Percentiles rank a stretch among this genome's conserved stretches.
Evolutionary conservation across 2,329 filamentous ascomycete genomes (phyloP).

Genomic region (Fusarium sp.): DNA sequence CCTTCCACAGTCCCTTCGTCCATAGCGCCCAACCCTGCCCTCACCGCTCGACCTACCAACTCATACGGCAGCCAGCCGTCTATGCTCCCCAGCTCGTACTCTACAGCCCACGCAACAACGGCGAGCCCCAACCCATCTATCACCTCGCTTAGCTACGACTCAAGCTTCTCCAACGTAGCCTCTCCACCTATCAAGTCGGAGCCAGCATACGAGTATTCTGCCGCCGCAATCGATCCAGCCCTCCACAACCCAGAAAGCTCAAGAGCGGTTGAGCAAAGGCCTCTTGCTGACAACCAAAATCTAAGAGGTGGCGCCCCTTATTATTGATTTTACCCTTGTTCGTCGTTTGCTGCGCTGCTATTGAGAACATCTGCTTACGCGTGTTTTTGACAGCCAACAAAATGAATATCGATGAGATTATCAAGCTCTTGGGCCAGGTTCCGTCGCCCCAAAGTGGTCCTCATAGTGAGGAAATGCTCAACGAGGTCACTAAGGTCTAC

Average conservation of each 20-base stretch:
- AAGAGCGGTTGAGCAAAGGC: conserved; percentile 46
- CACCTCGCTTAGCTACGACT: conserved; percentile 49
- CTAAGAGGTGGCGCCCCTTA: conserved; percentile 63
- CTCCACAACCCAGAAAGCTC: conserved; percentile 58
- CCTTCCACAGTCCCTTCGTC: conserved; percentile 44
- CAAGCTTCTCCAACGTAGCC: conserved; percentile 48
- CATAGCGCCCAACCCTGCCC: conserved; percentile 39
- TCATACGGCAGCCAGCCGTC: conserved; percentile 60
- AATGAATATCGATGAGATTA: conserved; percentile 79
- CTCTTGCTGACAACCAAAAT: conserved; percentile 51
- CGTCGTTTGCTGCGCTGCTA: conserved; percentile 45
- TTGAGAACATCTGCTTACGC: conserved; percentile 49
- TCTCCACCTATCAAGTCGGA: conserved; percentile 53
- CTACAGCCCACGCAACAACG: conserved; percentile 49
- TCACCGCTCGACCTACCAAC: conserved; percentile 49
- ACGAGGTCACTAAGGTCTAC: conserved; percentile 78
- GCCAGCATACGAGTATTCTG: conserved; percentile 64
- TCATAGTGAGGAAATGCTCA: conserved; percentile 63
- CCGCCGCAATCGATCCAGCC: conserved; percentile 73
- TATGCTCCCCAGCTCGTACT: conserved; percentile 58
- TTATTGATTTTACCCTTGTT: conserved; percentile 50
- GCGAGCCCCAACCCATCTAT: conserved; percentile 49
- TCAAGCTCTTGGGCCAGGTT: conserved; percentile 69
- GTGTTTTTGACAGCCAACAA: conserved; percentile 54
- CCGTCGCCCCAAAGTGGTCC: conserved; percentile 66